Evolutionary conservation across 352 stramenopile species (phyloP).

Genomic region (Phytophthora colocasiae): DNA sequence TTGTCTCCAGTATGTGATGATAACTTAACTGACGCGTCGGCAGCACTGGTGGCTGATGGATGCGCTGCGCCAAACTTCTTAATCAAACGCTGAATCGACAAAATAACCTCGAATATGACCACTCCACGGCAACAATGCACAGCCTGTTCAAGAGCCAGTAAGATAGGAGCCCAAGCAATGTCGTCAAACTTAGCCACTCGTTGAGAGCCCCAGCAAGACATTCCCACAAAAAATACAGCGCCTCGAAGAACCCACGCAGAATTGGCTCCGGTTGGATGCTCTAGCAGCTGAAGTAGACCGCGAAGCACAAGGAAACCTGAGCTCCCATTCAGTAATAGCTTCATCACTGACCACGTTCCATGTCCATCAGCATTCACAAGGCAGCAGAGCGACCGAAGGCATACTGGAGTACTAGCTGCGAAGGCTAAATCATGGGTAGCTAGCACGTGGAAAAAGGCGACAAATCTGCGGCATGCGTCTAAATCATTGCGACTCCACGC

Average conservation of each 20-base stretch:
- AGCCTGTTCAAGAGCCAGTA: slow-evolving; percentile 69
- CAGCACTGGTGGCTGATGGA: slow-evolving; percentile 8
- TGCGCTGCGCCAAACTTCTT: slow-evolving; percentile 80
- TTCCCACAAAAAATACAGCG: slow-evolving; percentile 88
- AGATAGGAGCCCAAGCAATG: slow-evolving; percentile 75
- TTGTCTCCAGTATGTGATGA: slow-evolving; percentile 6
- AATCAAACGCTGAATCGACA: slow-evolving; percentile 85
- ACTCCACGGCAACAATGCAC: slow-evolving; percentile 76
- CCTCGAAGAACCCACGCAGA: slow-evolving; percentile 82
- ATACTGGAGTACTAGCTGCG: slow-evolving; percentile 64
- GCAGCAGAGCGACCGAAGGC: slow-evolving; percentile 79
- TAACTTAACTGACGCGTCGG: slow-evolving; percentile 2
- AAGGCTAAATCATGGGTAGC: slow-evolving; percentile 66
- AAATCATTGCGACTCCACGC: slow-evolving; percentile 78
- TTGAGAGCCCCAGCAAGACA: slow-evolving; percentile 90
- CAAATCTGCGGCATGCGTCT: slow-evolving; percentile 73
- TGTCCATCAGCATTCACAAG: slow-evolving; percentile 87
- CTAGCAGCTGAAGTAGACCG: slow-evolving; percentile 74
- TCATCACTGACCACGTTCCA: slow-evolving; percentile 86
- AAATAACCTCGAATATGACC: slow-evolving; percentile 89
- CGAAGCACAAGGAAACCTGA: slow-evolving; percentile 76
- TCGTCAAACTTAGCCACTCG: slow-evolving; percentile 76
- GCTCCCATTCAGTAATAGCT: slow-evolving; percentile 68
- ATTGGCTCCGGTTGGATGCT: slow-evolving; percentile 57
- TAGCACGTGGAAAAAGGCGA: slow-evolving; percentile 83